Conservation (phyloP, 768 basidiomycete genomes). For the Boletus tomentosulus region DNA sequence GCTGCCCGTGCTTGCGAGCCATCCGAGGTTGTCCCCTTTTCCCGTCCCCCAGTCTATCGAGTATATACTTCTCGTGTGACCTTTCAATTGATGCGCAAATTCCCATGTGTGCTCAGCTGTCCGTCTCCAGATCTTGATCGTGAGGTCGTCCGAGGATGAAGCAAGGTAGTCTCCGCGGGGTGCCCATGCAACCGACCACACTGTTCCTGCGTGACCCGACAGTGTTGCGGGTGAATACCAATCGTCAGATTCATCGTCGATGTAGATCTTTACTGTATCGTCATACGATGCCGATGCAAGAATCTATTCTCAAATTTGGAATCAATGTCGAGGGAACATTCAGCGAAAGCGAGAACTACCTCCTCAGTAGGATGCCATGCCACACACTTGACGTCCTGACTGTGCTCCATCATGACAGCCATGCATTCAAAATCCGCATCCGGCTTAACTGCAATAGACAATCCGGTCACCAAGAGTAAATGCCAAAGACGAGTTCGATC, state of each 20-base stretch:
- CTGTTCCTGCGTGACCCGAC: conserved; percentile 78
- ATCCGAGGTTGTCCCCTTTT: conserved; percentile 51
- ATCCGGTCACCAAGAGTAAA: background rate
- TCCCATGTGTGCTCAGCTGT: conserved; percentile 59
- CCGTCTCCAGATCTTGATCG: conserved; percentile 82
- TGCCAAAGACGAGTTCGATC: background rate
- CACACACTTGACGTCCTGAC: conserved; percentile 93
- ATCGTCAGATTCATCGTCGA: conserved; percentile 91
- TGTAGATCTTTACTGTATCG: conserved; percentile 89
- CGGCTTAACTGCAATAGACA: conserved; percentile 59
- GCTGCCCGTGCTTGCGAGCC: conserved; percentile 81
- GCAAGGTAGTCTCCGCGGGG: conserved; percentile 79
- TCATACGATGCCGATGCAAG: conserved; percentile 97
- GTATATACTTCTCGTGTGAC: conserved; percentile 75
- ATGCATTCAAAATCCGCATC: conserved; percentile 94
- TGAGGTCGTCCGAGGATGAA: conserved; percentile 80
- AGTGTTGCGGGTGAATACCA: conserved; percentile 88
- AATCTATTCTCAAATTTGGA: conserved; percentile 50
- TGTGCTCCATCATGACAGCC: conserved; percentile 94
- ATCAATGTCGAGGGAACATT: conserved; percentile 3
- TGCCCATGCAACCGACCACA: conserved; percentile 86
- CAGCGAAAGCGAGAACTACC: conserved; percentile 40
- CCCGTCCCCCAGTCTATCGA: conserved; percentile 69
- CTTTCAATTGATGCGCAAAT: conserved; percentile 52
- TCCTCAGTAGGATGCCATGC: conserved; percentile 96